Evolutionary conservation across 2,329 filamentous ascomycete genomes (phyloP).

Genomic region (Fusarium robinianum): DNA sequence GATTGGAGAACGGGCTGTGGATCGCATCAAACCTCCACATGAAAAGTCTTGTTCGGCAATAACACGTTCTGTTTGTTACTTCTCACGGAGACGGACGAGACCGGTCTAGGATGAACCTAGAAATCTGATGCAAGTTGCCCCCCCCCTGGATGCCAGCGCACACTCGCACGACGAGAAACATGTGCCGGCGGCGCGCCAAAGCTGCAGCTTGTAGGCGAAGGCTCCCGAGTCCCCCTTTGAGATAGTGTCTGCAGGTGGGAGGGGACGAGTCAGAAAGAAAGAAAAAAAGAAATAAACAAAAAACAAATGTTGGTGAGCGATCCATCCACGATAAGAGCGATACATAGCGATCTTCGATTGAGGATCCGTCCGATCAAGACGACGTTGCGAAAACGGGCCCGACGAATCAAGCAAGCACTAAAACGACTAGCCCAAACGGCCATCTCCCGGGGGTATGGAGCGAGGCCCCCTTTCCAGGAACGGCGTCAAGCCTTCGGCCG

Average conservation of each 20-base stretch:
- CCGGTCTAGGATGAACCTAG: conserved; percentile 9
- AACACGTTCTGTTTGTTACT: conserved; percentile 22
- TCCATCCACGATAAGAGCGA: conserved; percentile 13
- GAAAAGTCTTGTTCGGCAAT: too few relatives aligned
- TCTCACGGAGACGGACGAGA: neutral
- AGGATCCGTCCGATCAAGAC: conserved; percentile 15
- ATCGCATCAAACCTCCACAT: too few relatives aligned
- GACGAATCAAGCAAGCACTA: conserved; percentile 20
- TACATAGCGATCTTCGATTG: conserved; percentile 34
- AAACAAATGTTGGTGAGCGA: conserved; percentile 5
- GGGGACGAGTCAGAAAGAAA: conserved; percentile 4
- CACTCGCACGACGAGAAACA: neutral
- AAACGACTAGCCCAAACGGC: conserved; percentile 25
- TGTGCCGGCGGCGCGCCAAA: conserved; percentile 7
- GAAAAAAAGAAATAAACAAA: neutral
- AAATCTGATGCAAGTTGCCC: too few relatives aligned
- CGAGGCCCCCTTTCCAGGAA: conserved; percentile 20
- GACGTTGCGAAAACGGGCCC: conserved; percentile 13
- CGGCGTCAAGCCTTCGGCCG: conserved; percentile 15
- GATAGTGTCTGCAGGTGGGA: conserved; percentile 16
- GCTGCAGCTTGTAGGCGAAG: conserved; percentile 14
- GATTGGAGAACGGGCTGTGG: conserved; percentile 5
- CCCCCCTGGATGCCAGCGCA: too few relatives aligned
- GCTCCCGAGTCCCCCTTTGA: conserved; percentile 5
- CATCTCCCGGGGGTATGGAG: conserved; percentile 22